Percentiles rank a stretch among this genome's conserved stretches.
These are phyloP conservation scores for Oxytropis ochrocephala DNA, from an alignment of 306 rosid genomes.

Conservation along the genomic window DNA sequence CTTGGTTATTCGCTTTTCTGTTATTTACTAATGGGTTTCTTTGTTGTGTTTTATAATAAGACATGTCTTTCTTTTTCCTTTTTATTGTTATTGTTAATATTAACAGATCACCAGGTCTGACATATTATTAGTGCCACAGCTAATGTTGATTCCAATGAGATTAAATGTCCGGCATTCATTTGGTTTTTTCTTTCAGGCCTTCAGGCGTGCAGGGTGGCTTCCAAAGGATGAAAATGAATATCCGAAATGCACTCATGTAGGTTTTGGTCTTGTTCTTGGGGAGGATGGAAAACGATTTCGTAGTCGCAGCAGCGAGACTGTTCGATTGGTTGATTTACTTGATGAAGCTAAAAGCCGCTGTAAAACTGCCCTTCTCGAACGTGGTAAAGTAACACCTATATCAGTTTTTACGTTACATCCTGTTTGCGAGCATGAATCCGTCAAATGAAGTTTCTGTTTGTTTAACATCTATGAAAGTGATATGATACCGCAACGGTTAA, in stretches of 20 bases:
- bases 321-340: conserved; percentile 45
- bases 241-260: conserved; percentile 74
- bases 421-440: background rate
- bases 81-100: background rate
- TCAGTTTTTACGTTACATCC: background rate
- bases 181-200: conserved; percentile 44
- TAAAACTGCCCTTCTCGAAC: conserved; percentile 57
- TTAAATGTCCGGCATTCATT: background rate
- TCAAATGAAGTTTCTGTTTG: background rate
- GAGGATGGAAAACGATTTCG: conserved; percentile 88
- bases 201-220: conserved; percentile 79
- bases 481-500: background rate
- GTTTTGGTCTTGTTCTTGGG: conserved; percentile 93
- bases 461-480: background rate
- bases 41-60: background rate
- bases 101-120: background rate
- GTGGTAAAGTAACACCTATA: conserved; percentile 49
- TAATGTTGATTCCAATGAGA: background rate
- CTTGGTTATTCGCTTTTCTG: background rate
- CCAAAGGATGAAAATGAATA: conserved; percentile 42
- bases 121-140: background rate
- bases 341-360: conserved; percentile 93
- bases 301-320: conserved; percentile 65
- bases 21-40: background rate
- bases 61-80: background rate